phyloP scores from a whole-genome alignment of 108 stramenopile genomes.

The Nannochloropsis salina region DNA sequence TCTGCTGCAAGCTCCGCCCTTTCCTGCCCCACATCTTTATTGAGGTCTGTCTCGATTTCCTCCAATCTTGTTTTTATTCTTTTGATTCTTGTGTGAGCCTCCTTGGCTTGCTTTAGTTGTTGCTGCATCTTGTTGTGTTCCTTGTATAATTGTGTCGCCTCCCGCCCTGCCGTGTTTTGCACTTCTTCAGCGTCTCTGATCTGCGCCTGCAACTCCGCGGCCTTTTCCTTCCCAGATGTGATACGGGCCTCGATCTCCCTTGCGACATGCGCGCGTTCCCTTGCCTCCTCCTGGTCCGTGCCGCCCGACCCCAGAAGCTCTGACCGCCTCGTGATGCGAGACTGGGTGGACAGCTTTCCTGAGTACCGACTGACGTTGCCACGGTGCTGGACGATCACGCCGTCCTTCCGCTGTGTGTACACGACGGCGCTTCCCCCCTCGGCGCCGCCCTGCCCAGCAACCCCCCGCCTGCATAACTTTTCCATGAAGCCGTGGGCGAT shows the following conservation, averaged over 20 bases:
- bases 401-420: constrained; percentile 23
- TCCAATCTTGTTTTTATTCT: not conserved
- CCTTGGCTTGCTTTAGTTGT: constrained; percentile 8
- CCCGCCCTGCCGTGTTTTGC: constrained; percentile 1
- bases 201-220: constrained; percentile 50
- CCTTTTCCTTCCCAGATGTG: constrained; percentile 36
- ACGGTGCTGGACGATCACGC: constrained; percentile 8
- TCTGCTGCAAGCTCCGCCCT: not conserved
- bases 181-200: constrained; percentile 45
- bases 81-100: not conserved
- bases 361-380: constrained; percentile 34
- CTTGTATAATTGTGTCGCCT: constrained; percentile 26
- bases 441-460: not conserved
- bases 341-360: constrained; percentile 11
- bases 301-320: constrained; percentile 23
- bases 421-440: constrained; percentile 1
- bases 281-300: not conserved
- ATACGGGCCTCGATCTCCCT: constrained; percentile 51
- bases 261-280: constrained; percentile 37
- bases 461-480: not conserved
- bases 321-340: not conserved
- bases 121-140: constrained; percentile 22
- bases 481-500: constrained; percentile 47
- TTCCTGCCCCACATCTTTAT: not conserved
- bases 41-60: not conserved